Base-by-base conservation (phyloP, 73 alveolate genomes). In the Paramecium pentaurelia region DNA sequence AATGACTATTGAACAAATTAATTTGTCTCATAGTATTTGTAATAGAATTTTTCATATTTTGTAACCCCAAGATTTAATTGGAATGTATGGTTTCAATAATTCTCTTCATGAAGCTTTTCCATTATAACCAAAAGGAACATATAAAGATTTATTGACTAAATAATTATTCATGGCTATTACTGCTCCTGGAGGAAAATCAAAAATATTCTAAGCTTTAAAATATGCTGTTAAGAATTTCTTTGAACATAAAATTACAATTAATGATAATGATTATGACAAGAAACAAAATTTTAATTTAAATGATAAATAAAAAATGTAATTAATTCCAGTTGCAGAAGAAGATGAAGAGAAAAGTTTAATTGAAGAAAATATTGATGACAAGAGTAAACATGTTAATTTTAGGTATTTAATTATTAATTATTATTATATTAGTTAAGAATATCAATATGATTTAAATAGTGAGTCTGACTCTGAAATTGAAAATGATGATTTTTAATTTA, bases 21-120 rank as follows among this genome's bases (percentile, higher is more conserved):
- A 80, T 80, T 36, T 80, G 6, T 80, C 91, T 25, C 91, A 80
- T 80, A 44, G 47, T 8, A 42, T 80, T 45, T 80, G 58, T 16
- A 80, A 71, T 3, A 80, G 16, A 44, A 47, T 80, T 1, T 80
- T 80, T 12, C 44, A 47, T 27, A 80, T 80, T 8, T 25, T 80
- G 5, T 44, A 80, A 49, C 91, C 91, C 12, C 30, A 80, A 80
- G 91, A 80, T 80, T 80, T 80, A 12, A 44, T 80, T 45, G 91
- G 91, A 6, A 80, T 80, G 91, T 80, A 80, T 49, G 91, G 77
- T 18, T 80, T 80, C 16, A 80, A 80, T 58, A 49, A 80, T 47
- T 80, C 77, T 80, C 32, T 80, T 8, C 91, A 80, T 45, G 91
- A 80, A 80, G 91, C 91, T 0, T 80, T 80, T 12, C 91, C 91